These are phyloP conservation scores for Chrysanthemum seticuspe DNA, from an alignment of 129 eudicot genomes.

Conservation along the genomic window DNA sequence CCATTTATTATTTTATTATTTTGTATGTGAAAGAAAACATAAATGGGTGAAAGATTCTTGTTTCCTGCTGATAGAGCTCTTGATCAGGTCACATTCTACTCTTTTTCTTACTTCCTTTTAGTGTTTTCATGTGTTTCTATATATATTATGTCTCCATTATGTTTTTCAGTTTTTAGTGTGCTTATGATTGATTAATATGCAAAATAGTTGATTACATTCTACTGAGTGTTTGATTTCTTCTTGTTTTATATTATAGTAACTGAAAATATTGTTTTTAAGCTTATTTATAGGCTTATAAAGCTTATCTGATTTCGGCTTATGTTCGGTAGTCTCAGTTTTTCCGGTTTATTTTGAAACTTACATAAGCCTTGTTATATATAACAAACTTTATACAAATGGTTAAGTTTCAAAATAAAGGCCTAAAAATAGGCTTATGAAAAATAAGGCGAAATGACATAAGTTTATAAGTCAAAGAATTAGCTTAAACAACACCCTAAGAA, in stretches of 20 bases:
- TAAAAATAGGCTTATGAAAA: neutral
- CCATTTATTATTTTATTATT: neutral
- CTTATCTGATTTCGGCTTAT: too few species aligned
- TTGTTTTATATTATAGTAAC: too few species aligned
- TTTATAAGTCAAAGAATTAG: neutral
- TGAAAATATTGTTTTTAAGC: too few species aligned
- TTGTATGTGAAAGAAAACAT: constrained; percentile 27
- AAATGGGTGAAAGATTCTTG: constrained; percentile 45
- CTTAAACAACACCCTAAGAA: neutral
- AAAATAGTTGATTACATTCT: neutral
- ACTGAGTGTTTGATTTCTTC: too few species aligned
- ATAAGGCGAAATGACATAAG: neutral
- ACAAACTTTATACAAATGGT: too few species aligned
- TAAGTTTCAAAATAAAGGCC: too few species aligned
- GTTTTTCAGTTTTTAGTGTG: neutral
- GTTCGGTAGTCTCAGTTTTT: too few species aligned
- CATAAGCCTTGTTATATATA: too few species aligned
- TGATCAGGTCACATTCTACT: constrained; percentile 46
- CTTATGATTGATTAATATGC: neutral
- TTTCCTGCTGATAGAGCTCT: constrained; percentile 55
- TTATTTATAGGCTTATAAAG: too few species aligned
- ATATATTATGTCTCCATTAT: neutral
- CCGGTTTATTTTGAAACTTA: too few species aligned
- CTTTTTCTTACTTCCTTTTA: neutral
- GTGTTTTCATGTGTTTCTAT: neutral